These are phyloP conservation scores for Penicillium turbatum DNA, from an alignment of 495 filamentous ascomycete genomes.

Conservation along the genomic window DNA sequence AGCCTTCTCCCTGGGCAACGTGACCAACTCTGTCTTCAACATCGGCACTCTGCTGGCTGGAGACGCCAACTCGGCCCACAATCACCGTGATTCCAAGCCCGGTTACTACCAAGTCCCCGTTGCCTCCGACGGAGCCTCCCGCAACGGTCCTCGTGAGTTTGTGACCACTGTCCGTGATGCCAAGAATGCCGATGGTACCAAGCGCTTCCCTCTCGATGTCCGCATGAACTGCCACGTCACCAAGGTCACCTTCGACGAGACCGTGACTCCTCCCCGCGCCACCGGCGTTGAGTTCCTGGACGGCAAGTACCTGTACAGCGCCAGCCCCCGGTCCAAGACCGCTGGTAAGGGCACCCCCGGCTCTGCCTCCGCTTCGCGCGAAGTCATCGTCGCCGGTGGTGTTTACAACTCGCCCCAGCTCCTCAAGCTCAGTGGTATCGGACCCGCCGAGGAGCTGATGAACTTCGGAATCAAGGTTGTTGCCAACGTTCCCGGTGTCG, in stretches of 20 bases:
- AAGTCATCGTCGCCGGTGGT: constrained; percentile 59
- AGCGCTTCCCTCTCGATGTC: constrained; percentile 57
- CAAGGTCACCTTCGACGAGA: constrained; percentile 51
- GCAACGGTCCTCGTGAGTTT: constrained; percentile 52
- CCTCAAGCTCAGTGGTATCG: constrained; percentile 62
- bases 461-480: constrained; percentile 49
- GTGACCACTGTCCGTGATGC: constrained; percentile 49
- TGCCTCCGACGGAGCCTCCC: constrained; percentile 39
- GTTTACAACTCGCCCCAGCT: constrained; percentile 60
- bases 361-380: constrained; percentile 45
- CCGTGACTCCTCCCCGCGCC: constrained; percentile 43
- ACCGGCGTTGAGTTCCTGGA: constrained; percentile 61
- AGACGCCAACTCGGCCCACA: constrained; percentile 49
- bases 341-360: constrained; percentile 38
- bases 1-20: constrained; percentile 46
- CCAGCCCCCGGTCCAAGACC: constrained; percentile 40
- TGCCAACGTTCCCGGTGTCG: constrained; percentile 57
- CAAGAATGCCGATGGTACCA: constrained; percentile 45
- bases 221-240: constrained; percentile 58
- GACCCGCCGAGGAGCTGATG: constrained; percentile 48
- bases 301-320: constrained; percentile 56
- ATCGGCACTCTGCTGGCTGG: constrained; percentile 42
- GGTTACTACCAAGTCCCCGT: constrained; percentile 55
- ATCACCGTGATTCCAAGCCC: constrained; percentile 33
- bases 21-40: constrained; percentile 35